Conservation (phyloP, 108 stramenopile genomes). For the Epipyxis sp. region DNA sequence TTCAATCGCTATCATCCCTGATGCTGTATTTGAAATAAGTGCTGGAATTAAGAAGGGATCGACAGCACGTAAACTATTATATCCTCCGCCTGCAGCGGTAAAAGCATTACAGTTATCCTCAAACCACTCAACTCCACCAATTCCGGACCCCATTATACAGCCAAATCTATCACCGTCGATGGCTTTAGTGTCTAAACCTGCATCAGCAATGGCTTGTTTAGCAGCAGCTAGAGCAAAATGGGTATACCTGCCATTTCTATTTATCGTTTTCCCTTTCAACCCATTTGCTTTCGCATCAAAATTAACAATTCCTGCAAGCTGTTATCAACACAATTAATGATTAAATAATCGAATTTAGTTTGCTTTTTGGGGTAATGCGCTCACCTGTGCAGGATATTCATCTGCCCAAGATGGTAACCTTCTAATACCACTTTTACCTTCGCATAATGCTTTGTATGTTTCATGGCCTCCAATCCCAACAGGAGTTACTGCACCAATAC, state of each 20-base stretch:
- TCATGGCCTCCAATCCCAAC: constrained; percentile 42
- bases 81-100: constrained; percentile 29
- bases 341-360: background rate
- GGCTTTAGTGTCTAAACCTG: constrained; percentile 54
- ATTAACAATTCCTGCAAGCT: constrained; percentile 54
- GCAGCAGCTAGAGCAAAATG: constrained; percentile 90
- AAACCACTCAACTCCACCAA: constrained; percentile 52
- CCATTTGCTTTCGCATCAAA: constrained; percentile 80
- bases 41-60: constrained; percentile 54
- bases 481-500: constrained; percentile 41
- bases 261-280: constrained; percentile 75
- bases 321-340: background rate
- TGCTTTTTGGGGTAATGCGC: background rate
- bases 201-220: constrained; percentile 77
- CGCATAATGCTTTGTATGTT: constrained; percentile 40
- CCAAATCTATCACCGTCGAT: constrained; percentile 35
- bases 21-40: constrained; percentile 55
- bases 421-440: constrained; percentile 39
- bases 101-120: constrained; percentile 48
- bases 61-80: constrained; percentile 27
- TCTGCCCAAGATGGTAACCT: constrained; percentile 47
- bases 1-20: constrained; percentile 52
- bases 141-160: constrained; percentile 43
- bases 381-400: constrained; percentile 44
- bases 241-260: constrained; percentile 87